phyloP scores from a whole-genome alignment of 345 rosid species.

The Cardamine chenopodiifolia region DNA sequence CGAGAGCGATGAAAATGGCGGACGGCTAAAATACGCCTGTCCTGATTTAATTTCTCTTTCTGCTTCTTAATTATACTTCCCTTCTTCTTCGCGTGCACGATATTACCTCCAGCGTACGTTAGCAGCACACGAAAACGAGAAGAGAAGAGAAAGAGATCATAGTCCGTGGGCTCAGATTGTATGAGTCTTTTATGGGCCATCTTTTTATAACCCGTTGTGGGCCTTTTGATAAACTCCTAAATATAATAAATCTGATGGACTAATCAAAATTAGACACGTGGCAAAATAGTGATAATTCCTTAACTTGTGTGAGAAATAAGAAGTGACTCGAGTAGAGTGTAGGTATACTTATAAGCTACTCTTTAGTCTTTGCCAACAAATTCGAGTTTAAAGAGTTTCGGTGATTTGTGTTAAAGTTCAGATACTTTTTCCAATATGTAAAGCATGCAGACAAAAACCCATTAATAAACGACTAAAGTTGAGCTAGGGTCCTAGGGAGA shows the following conservation, averaged over 20 bases:
- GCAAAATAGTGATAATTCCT: background rate
- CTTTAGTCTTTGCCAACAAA: background rate
- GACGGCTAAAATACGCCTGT: conserved; percentile 42
- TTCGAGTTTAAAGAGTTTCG: background rate
- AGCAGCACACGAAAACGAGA: background rate
- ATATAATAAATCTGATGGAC: background rate
- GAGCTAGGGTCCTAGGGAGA: background rate
- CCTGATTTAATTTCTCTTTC: conserved; percentile 20
- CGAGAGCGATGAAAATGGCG: conserved; percentile 43
- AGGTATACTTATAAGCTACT: conserved; percentile 32
- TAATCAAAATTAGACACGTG: background rate
- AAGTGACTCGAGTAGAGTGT: too few species aligned
- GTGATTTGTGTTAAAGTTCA: background rate
- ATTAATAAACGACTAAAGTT: background rate
- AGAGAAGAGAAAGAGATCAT: background rate
- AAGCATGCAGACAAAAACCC: background rate
- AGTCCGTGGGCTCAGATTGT: conserved; percentile 8
- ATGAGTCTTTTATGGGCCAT: background rate
- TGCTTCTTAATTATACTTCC: background rate
- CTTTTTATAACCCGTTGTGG: background rate
- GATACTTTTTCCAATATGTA: background rate
- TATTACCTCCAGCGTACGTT: conserved; percentile 31
- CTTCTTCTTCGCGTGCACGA: conserved; percentile 39
- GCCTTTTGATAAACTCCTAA: background rate
- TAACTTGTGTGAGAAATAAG: background rate